A percentile compares a stretch with the other conserved stretches of the same genome.
phyloP scores from a whole-genome alignment of 1,139 yeast genomes.

The Debaryomycetaceae sp. region DNA sequence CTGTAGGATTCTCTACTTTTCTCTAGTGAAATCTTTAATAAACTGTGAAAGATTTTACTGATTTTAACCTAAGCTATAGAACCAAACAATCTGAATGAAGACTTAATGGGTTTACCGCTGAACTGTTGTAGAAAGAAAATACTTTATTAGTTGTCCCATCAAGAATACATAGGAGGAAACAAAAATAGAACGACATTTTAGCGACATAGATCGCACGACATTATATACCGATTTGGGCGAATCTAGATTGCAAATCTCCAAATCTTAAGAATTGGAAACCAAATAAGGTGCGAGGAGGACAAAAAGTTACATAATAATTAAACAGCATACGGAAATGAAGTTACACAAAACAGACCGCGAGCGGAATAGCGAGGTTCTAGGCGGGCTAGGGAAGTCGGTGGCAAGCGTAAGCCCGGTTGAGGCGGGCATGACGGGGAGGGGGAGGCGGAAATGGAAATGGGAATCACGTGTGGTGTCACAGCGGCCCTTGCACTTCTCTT shows the following conservation, averaged over 20 bases:
- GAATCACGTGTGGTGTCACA: too few relatives aligned
- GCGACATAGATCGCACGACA: slow-evolving; percentile 1
- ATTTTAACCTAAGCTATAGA: background rate
- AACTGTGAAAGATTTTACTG: too few relatives aligned
- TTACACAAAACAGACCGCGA: background rate
- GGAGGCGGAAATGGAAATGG: too few relatives aligned
- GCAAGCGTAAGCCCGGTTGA: too few relatives aligned
- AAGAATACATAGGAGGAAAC: background rate
- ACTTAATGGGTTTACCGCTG: background rate
- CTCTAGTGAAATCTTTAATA: slow-evolving; percentile 1
- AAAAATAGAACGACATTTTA: background rate
- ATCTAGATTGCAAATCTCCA: slow-evolving; percentile 1
- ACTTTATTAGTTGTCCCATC: background rate
- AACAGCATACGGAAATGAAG: background rate
- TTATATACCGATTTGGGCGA: slow-evolving; percentile 1
- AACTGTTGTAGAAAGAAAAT: background rate
- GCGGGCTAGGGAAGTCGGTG: too few relatives aligned
- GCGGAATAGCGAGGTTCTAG: too few relatives aligned
- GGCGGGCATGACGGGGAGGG: too few relatives aligned
- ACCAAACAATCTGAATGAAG: background rate
- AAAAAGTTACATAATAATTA: too few relatives aligned
- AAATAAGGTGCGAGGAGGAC: background rate
- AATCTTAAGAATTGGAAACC: background rate
- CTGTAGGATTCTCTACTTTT: background rate
- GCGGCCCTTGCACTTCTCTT: too few relatives aligned